These are phyloP conservation scores for Didymella glomerata DNA, from an alignment of 2,329 filamentous ascomycete species.

Conservation along the genomic window DNA sequence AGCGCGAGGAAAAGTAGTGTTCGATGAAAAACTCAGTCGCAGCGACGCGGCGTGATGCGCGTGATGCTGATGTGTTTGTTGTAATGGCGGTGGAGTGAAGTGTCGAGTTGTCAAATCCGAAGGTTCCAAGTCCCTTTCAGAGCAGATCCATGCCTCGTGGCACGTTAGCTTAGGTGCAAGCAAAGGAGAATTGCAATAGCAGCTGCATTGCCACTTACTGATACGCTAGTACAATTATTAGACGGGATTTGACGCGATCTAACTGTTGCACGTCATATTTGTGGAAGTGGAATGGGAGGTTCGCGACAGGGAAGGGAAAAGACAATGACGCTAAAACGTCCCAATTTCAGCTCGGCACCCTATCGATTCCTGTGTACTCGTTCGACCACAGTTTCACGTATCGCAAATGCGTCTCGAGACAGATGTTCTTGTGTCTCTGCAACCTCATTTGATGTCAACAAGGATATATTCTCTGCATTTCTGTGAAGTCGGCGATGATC, in stretches of 20 bases:
- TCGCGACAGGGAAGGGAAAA: slow-evolving; percentile 38
- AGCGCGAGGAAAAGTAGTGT: slow-evolving; percentile 18
- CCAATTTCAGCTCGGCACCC: slow-evolving; percentile 51
- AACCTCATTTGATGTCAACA: neutral
- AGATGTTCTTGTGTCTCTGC: neutral
- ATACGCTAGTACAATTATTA: slow-evolving; percentile 22
- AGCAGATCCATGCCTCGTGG: slow-evolving; percentile 47
- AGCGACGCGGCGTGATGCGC: slow-evolving; percentile 35
- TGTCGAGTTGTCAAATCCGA: slow-evolving; percentile 33
- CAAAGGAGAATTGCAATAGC: slow-evolving; percentile 24
- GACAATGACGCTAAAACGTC: slow-evolving; percentile 43
- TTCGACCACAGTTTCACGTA: slow-evolving; percentile 30
- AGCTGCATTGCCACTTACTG: slow-evolving; percentile 27
- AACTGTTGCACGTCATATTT: slow-evolving; percentile 34
- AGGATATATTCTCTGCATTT: neutral
- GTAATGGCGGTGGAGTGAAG: slow-evolving; percentile 42
- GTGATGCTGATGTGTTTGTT: slow-evolving; percentile 29
- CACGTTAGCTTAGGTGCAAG: slow-evolving; percentile 40
- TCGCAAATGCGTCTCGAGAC: slow-evolving; percentile 5
- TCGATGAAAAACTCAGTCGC: slow-evolving; percentile 18
- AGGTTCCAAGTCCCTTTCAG: slow-evolving; percentile 42
- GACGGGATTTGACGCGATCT: slow-evolving; percentile 17
- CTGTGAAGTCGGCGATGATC: neutral
- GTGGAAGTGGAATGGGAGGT: slow-evolving; percentile 42
- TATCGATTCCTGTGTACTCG: slow-evolving; percentile 39